phyloP scores from a whole-genome alignment of 768 basidiomycete species.

The Tremella fuciformis region DNA sequence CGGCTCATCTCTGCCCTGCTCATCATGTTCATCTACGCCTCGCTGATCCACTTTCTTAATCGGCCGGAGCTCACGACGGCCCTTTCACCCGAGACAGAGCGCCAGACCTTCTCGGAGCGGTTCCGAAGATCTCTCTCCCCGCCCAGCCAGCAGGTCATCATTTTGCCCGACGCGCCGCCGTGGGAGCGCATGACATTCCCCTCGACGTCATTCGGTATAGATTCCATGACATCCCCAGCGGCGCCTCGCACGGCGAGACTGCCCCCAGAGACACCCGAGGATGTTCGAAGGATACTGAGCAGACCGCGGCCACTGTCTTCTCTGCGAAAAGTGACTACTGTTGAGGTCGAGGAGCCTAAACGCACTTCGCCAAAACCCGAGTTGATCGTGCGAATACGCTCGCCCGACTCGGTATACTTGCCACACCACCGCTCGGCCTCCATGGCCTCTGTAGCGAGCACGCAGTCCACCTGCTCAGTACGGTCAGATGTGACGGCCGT shows the following conservation, averaged over 20 bases:
- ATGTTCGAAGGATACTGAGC: neutral
- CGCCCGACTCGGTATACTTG: slow-evolving; percentile 2
- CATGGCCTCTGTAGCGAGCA: neutral
- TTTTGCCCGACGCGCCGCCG: slow-evolving; percentile 13
- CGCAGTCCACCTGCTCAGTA: neutral
- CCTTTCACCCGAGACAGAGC: slow-evolving; percentile 7
- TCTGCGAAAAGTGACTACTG: neutral
- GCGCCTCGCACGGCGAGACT: neutral
- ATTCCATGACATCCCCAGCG: neutral
- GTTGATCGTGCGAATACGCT: neutral
- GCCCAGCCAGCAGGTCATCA: neutral
- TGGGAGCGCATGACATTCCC: slow-evolving; percentile 28
- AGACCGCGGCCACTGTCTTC: neutral
- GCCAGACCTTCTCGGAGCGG: neutral
- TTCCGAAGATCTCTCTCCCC: slow-evolving; percentile 1
- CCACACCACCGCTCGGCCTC: neutral
- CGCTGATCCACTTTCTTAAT: slow-evolving; percentile 23
- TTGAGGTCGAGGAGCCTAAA: slow-evolving; percentile 1
- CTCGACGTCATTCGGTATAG: slow-evolving; percentile 6
- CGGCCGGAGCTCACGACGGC: slow-evolving; percentile 16
- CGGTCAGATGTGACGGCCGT: neutral
- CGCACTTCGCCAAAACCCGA: neutral
- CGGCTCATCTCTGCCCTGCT: slow-evolving; percentile 19
- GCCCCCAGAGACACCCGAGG: neutral
- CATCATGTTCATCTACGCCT: slow-evolving; percentile 19